Conservation (phyloP, 225 moss, liverwort and hornwort species). For the Pseudisothecium myosuroides region DNA sequence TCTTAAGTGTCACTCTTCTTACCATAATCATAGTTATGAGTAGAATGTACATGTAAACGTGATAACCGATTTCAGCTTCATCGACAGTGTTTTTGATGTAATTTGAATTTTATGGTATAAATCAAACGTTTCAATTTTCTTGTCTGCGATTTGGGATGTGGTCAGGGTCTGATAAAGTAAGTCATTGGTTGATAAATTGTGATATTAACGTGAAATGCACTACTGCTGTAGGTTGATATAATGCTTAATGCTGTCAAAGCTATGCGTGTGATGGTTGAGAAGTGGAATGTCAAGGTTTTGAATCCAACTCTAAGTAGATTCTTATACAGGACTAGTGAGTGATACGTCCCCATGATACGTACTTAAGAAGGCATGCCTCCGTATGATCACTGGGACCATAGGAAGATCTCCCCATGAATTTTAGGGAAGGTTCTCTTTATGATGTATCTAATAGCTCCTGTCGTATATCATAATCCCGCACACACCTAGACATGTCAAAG, state of each 20-base stretch:
- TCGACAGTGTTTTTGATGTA: neutral
- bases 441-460: neutral
- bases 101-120: neutral
- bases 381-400: neutral
- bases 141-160: neutral
- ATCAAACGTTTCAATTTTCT: neutral
- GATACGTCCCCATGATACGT: neutral
- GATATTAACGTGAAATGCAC: neutral
- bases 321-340: neutral
- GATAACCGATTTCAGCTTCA: neutral
- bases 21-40: neutral
- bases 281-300: constrained; percentile 51
- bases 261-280: constrained; percentile 39
- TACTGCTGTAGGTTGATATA: constrained; percentile 37
- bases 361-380: neutral
- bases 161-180: neutral
- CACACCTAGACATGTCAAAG: neutral
- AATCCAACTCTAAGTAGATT: neutral
- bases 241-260: constrained; percentile 52
- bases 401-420: neutral
- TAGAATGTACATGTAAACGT: neutral
- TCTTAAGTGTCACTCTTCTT: neutral
- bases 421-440: neutral
- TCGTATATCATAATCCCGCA: neutral
- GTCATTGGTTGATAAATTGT: neutral